A percentile compares a stretch with the other conserved stretches of the same genome.
These are phyloP conservation scores for Triticum turgidum DNA, from an alignment of 176 grass and related monocot genomes.

Conservation along the genomic window DNA sequence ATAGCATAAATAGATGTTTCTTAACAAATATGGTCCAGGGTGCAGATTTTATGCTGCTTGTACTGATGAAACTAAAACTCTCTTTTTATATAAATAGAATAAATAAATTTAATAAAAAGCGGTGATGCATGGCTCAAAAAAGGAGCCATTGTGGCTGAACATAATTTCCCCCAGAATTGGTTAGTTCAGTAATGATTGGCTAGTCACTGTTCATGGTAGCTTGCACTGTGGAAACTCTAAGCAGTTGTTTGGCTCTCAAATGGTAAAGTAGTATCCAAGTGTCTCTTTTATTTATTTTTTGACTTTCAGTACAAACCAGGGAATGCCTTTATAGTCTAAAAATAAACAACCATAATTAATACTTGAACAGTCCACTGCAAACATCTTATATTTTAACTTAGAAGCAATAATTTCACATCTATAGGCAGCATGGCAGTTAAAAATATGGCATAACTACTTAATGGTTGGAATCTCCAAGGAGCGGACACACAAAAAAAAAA, in stretches of 20 bases:
- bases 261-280: not conserved
- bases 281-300: not conserved
- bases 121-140: not conserved
- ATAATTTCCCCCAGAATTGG: not conserved
- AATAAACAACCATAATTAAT: not conserved
- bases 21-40: not conserved
- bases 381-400: not conserved
- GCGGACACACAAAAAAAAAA: not conserved
- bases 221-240: not conserved
- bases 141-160: not conserved
- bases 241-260: not conserved
- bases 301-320: not conserved
- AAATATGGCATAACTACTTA: not conserved
- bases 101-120: not conserved
- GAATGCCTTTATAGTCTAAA: not conserved
- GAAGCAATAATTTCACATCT: not conserved
- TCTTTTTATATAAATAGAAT: not conserved
- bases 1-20: conserved; percentile 12
- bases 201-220: not conserved
- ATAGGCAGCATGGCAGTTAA: not conserved
- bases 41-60: conserved; percentile 6
- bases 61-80: not conserved
- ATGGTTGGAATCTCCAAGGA: not conserved
- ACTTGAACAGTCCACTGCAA: not conserved
- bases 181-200: not conserved